Evolutionary conservation across 768 basidiomycete species (phyloP), one percentile per base, ranked within the genome.

Genomic region (Agrocybe praecox): DNA sequence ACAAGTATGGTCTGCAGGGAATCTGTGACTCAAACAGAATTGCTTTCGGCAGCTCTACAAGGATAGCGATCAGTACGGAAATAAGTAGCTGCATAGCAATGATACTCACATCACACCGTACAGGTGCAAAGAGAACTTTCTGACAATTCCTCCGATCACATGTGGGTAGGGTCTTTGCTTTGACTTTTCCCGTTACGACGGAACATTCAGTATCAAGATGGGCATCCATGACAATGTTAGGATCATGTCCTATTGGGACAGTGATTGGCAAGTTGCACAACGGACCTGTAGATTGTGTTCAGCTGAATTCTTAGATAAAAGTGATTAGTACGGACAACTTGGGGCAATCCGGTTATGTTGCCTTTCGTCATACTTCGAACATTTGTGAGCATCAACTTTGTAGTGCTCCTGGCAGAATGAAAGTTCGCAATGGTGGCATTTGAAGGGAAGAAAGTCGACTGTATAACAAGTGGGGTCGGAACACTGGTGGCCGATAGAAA

Each of bases 371-470:
- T 87, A 92, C 62, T 87, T 78, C 2, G 80, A 69, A 66, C 93
- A 92, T 34, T 71, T 74, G 65, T 94, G 92, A 2, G 78, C 79
- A 17, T 80, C 74, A 12, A 87, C 88, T 58, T 81, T 82, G 74
- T 87, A 94, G 66, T 95, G 92, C 12, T 92, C 88, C 42, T 85
- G 84, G 63, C 93, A 95, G 74, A 86, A 94, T 0, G 79, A 76
- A 15, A 78, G 69, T 14, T 78, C 66, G 69, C 92, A 95, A 64
- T 92, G 90, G 49, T 90, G 87, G 69, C 92, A 95, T 72, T 88
- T 89, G 79, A 94, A 89, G 0, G 92, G 92, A 11, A 94, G 76
- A 62, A 93, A 94, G 76, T 94, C 92, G 66, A 93, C 81, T 59
- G 90, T 80, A 24, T 78, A 71, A 72, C 92, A 94, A 1, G 82